phyloP scores from a whole-genome alignment of 495 filamentous ascomycete genomes.

The Hypoxylon fuscum region DNA sequence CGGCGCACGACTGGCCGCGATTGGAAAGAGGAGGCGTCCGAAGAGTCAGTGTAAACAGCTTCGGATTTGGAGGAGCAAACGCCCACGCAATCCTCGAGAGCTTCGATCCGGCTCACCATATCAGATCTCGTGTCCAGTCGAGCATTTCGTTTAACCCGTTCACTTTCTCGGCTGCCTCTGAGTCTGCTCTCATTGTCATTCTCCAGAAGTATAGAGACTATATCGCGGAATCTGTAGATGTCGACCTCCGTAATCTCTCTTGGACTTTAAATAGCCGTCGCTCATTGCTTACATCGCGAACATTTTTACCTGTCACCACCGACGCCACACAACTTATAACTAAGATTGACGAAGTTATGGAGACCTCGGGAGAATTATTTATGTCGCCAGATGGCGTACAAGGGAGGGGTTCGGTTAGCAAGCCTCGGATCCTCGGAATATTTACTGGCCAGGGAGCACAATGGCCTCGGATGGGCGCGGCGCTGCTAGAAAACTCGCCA shows the following conservation, averaged over 20 bases:
- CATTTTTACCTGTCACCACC: too few relatives aligned
- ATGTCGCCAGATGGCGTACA: too few relatives aligned
- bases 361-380: too few relatives aligned
- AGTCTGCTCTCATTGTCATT: not conserved
- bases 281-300: too few relatives aligned
- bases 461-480: not conserved
- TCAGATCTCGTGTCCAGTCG: too few relatives aligned
- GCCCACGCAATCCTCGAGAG: constrained; percentile 59
- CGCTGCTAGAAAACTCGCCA: not conserved
- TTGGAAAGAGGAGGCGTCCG: constrained; percentile 14
- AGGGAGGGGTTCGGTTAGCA: not conserved
- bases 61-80: constrained; percentile 63
- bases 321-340: too few relatives aligned
- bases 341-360: too few relatives aligned
- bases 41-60: constrained; percentile 45
- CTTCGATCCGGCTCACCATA: not conserved
- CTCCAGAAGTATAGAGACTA: too few relatives aligned
- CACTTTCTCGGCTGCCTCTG: not conserved
- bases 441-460: constrained; percentile 43
- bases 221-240: too few relatives aligned
- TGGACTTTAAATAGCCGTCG: too few relatives aligned
- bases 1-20: constrained; percentile 47
- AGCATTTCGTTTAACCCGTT: too few relatives aligned
- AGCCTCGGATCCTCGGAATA: constrained; percentile 12
- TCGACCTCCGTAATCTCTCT: too few relatives aligned